A percentile compares a stretch with the other conserved stretches of the same genome.
phyloP scores from a whole-genome alignment of 345 rosid species.

The Gossypium australe region DNA sequence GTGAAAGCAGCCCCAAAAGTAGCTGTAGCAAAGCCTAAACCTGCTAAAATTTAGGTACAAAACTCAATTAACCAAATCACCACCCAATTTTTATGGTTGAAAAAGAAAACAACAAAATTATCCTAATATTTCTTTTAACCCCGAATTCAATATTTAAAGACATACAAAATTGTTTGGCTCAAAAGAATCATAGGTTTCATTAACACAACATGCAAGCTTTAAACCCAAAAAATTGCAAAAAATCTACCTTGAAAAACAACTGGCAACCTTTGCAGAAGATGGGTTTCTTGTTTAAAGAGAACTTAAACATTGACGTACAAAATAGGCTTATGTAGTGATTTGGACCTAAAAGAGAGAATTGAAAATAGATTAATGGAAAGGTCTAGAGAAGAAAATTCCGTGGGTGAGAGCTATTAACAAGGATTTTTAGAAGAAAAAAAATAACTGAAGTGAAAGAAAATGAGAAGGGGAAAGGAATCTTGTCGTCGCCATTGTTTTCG shows the following conservation, averaged over 20 bases:
- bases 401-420: constrained; percentile 34
- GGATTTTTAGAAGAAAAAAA: constrained; percentile 7
- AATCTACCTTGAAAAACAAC: not conserved
- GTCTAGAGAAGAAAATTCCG: constrained; percentile 27
- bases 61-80: not conserved
- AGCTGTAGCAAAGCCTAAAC: no score
- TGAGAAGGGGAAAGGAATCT: no score
- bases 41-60: not conserved
- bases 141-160: not conserved
- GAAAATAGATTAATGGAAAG: constrained; percentile 14
- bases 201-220: not conserved
- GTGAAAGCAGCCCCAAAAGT: no score
- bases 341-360: not conserved
- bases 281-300: not conserved
- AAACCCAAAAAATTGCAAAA: not conserved
- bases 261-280: not conserved
- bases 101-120: not conserved
- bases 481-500: no score
- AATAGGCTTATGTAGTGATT: not conserved
- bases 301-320: not conserved
- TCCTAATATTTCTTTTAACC: not conserved
- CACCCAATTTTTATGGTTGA: no score
- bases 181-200: not conserved
- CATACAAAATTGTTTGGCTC: not conserved
- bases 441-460: not conserved